These are phyloP conservation scores for Epichloe uncinata DNA, from an alignment of 2,329 filamentous ascomycete genomes.

Conservation along the genomic window DNA sequence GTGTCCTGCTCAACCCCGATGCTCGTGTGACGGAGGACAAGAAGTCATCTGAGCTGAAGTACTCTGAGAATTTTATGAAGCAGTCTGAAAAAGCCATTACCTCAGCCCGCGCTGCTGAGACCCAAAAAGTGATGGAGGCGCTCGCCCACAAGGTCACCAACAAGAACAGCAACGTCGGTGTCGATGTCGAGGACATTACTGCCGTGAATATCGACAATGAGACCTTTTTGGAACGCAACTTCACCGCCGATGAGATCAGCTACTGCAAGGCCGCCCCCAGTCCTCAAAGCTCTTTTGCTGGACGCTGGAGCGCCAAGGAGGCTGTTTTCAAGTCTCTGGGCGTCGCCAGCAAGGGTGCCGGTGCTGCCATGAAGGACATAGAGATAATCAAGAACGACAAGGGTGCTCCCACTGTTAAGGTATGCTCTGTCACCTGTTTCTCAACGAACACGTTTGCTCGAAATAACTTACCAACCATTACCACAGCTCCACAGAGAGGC, in stretches of 20 bases:
- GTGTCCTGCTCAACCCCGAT: constrained; percentile 87
- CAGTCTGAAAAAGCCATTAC: constrained; percentile 41
- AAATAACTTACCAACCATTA: constrained; percentile 22
- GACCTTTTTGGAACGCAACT: constrained; percentile 90
- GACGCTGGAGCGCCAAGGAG: constrained; percentile 95
- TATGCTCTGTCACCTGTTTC: constrained; percentile 35
- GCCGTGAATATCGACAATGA: constrained; percentile 88
- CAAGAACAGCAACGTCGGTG: constrained; percentile 66
- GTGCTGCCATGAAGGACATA: constrained; percentile 85
- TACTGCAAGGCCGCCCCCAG: constrained; percentile 74
- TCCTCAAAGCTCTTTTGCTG: constrained; percentile 83
- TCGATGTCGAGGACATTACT: constrained; percentile 82
- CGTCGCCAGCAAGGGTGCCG: constrained; percentile 73
- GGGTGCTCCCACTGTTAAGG: constrained; percentile 72
- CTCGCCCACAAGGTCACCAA: constrained; percentile 49
- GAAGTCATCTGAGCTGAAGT: constrained; percentile 70
- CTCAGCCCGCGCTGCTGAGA: constrained; percentile 43
- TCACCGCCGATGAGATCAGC: constrained; percentile 67
- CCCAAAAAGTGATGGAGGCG: constrained; percentile 63
- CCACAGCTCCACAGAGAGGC: constrained; percentile 74
- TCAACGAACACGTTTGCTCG: neutral
- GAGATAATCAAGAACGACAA: constrained; percentile 73
- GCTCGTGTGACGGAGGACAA: constrained; percentile 76
- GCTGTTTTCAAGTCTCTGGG: constrained; percentile 96
- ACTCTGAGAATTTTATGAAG: constrained; percentile 56